Evolutionary conservation across 805 yeast species (phyloP), one percentile per base, ranked within the genome.

Genomic region (Hanseniaspora valbyensis): DNA sequence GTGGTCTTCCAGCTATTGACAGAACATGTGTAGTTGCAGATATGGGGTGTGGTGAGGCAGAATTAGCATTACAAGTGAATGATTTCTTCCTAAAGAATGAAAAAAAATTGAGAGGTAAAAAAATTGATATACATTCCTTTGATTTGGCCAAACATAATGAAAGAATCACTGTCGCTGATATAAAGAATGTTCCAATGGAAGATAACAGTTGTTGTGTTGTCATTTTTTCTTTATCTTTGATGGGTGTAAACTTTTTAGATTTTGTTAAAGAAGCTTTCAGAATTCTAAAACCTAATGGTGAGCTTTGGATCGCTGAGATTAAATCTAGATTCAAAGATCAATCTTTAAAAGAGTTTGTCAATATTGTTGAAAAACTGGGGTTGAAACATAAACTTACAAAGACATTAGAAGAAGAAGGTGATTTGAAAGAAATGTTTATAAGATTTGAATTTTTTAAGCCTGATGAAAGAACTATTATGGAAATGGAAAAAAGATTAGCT

Each of bases 31-130:
- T 83, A 2, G 75, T 92, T 53, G 96, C 97, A 0, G 98, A 92
- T 68, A 90, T 92, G 97, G 99, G 98, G 10, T 92, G 98, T 65
- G 99, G 98, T 51, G 98, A 92, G 66, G 98, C 97, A 0, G 83
- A 84, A 58, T 73, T 92, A 42, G 80, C 95, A 1, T 65, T 71
- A 36, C 84, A 87, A 57, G 73, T 85, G 45, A 70, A 70, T 45
- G 70, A 73, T 9, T 75, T 75, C 57, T 67, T 75, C 54, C 67
- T 67, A 44, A 59, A 61, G 21, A 59, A 57, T 53, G 64, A 62
- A 42, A 63, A 61, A 25, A 59, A 57, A 41, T 52, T 53, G 12
- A 62, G 62, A 28, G 67, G 69, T 32, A 73, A 71, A 50, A 72
- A 74, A 46, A 70, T 81, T 50, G 70, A 75, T 44, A 87, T 89